Evolutionary conservation across 768 basidiomycete species (phyloP), one percentile per base, ranked within the genome.

Genomic region (Lanmaoa pseudosensibilis): DNA sequence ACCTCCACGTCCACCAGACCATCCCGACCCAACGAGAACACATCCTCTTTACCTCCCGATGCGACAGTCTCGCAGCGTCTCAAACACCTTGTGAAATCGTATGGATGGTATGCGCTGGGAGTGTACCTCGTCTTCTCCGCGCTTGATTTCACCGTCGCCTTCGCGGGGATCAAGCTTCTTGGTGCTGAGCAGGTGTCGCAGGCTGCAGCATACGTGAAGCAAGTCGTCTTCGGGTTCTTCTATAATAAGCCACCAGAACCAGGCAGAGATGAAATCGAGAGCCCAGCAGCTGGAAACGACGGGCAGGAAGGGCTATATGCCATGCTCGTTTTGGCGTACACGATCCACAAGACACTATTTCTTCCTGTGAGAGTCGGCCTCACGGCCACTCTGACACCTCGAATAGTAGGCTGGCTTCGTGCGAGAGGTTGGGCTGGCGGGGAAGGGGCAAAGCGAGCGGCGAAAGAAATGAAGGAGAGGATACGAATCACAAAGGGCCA

Each of bases 41-140:
- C 46, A 0, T 12, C 54, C 8, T 55, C 70, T 25, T 70, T 79
- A 1, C 82, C 82, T 9, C 76, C 82, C 25, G 69, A 83, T 59
- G 75, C 81, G 3, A 73, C 85, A 1, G 76, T 92, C 54, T 83
- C 88, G 1, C 83, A 88, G 69, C 82, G 86, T 19, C 77, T 94
- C 23, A 92, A 87, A 67, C 80, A 84, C 62, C 87, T 98, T 55
- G 87, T 94, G 56, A 94, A 90, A 69, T 83, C 89, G 5, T 97
- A 98, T 69, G 96, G 96, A 32, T 94, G 92, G 91, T 96, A 95
- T 69, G 94, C 97, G 19, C 80, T 98, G 30, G 94, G 90, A 33
- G 86, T 98, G 25, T 99, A 99, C 77, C 43, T 87, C 59, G 68
- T 87, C 48, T 69, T 98, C 52, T 82, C 83, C 40, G 76, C 78